These are phyloP conservation scores for Populus deltoides DNA, from an alignment of 345 rosid species.

Conservation along the genomic window DNA sequence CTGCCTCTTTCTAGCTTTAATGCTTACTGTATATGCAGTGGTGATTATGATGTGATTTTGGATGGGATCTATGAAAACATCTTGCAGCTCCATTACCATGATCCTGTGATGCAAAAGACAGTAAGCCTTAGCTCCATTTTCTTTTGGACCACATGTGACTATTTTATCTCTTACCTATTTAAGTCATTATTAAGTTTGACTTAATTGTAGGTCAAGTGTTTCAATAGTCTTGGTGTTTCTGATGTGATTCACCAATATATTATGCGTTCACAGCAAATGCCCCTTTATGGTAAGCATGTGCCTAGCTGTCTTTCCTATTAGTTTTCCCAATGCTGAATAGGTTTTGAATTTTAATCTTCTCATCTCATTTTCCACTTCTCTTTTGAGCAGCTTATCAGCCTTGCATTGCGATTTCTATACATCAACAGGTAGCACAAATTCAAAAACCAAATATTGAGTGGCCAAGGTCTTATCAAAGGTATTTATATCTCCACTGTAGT, in stretches of 20 bases:
- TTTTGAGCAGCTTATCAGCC: constrained; percentile 69
- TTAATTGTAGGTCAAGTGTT: constrained; percentile 63
- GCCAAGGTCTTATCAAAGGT: constrained; percentile 93
- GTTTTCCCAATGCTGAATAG: not conserved
- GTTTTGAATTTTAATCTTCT: constrained; percentile 1
- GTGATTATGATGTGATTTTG: constrained; percentile 77
- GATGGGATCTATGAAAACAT: constrained; percentile 90
- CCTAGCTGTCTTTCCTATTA: not conserved
- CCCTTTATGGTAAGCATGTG: constrained; percentile 54
- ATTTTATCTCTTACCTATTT: constrained; percentile 5
- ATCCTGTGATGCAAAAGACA: constrained; percentile 90
- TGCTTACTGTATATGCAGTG: constrained; percentile 56
- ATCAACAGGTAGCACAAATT: constrained; percentile 69
- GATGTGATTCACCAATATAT: constrained; percentile 64
- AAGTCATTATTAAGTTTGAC: constrained; percentile 19
- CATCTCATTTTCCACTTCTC: not conserved
- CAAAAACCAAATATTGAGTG: constrained; percentile 81
- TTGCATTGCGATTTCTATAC: constrained; percentile 56
- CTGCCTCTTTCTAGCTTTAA: constrained; percentile 17
- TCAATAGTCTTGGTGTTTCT: constrained; percentile 66
- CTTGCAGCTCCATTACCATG: constrained; percentile 83
- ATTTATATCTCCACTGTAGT: constrained; percentile 16
- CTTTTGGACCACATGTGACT: constrained; percentile 9
- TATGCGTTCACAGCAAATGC: constrained; percentile 73
- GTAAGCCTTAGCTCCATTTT: constrained; percentile 42